Base-by-base conservation (phyloP, 805 yeast genomes). In the Ogataea parapolymorpha region DNA sequence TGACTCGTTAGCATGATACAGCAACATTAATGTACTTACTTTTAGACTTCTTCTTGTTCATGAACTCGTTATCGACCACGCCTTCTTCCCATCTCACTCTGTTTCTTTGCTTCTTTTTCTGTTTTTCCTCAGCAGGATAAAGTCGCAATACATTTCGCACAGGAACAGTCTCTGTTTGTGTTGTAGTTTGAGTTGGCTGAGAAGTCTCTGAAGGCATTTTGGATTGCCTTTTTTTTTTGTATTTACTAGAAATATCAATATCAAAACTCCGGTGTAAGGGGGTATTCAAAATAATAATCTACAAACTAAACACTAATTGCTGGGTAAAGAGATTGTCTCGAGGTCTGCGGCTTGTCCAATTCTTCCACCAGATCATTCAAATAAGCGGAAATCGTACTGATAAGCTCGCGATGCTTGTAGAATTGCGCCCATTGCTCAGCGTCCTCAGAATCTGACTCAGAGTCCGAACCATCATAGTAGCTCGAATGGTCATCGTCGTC, bases 11-110 rank as follows among this genome's bases (percentile, higher is more conserved):
- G 53, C 45, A 42, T 26, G 24, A 33, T 16, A 22, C 18, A 29
- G 17, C 22, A 31, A 18, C 24, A 33, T 34, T 15, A 32, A 13
- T 23, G 32, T 38, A 58, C 70, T 37, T 47, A 68, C 72, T 83
- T 62, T 91, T 91, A 10, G 95, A 78, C 59, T 88, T 89, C 68
- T 93, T 93, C 67, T 79, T 86, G 56, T 83, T 76, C 85, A 93
- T 70, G 57, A 85, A 65, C 64, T 91, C 99, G 60, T 91, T 91
- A 61, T 91, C 98, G 4, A 93, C 72, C 3, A 87, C 90, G 33
- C 82, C 95, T 26, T 83, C 85, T 6, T 81, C 71, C 96, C 97
- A 91, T 38, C 79, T 71, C 0, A 91, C 96, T 29, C 75, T 71
- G 10, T 79, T 71, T 38, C 72, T 65, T 6, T 33, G 37, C 20